Percentiles rank a stretch among this genome's conserved stretches.
Conservation (phyloP, 2,329 filamentous ascomycete species). For the Monosporascus sp. region DNA sequence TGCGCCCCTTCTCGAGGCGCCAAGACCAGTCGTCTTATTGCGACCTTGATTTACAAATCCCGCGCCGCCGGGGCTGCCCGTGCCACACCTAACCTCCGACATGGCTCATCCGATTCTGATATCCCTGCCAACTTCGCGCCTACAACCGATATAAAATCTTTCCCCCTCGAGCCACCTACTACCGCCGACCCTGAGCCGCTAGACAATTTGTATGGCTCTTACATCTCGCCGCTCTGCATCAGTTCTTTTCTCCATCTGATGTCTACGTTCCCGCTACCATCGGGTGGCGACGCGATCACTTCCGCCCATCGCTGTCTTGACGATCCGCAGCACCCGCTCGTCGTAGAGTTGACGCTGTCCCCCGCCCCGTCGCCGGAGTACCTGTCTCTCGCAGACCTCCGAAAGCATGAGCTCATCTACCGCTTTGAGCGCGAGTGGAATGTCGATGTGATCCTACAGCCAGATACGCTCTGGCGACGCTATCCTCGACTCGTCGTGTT, state of each 20-base stretch:
- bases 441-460: conserved; percentile 74
- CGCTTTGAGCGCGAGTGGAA: conserved; percentile 86
- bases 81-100: conserved; percentile 29
- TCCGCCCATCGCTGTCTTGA: conserved; percentile 64
- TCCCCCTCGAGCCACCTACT: conserved; percentile 51
- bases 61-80: conserved; percentile 24
- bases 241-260: conserved; percentile 63
- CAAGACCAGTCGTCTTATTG: conserved; percentile 48
- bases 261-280: conserved; percentile 53
- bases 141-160: conserved; percentile 50
- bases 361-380: conserved; percentile 58
- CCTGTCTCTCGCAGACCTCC: conserved; percentile 61
- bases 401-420: conserved; percentile 76
- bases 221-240: conserved; percentile 59
- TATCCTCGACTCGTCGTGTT: conserved; percentile 88
- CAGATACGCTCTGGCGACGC: conserved; percentile 66
- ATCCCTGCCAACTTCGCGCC: conserved; percentile 54
- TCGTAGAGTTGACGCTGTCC: conserved; percentile 61
- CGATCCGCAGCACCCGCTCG: conserved; percentile 49
- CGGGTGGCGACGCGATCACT: conserved; percentile 45
- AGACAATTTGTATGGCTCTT: conserved; percentile 61
- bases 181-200: conserved; percentile 50
- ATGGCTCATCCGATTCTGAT: conserved; percentile 32
- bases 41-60: conserved; percentile 59
- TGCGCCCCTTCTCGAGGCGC: conserved; percentile 49